Percentiles rank a stretch among this genome's conserved stretches.
phyloP scores from a whole-genome alignment of 2,329 filamentous ascomycete species.

The Pseudogymnoascus sp. region DNA sequence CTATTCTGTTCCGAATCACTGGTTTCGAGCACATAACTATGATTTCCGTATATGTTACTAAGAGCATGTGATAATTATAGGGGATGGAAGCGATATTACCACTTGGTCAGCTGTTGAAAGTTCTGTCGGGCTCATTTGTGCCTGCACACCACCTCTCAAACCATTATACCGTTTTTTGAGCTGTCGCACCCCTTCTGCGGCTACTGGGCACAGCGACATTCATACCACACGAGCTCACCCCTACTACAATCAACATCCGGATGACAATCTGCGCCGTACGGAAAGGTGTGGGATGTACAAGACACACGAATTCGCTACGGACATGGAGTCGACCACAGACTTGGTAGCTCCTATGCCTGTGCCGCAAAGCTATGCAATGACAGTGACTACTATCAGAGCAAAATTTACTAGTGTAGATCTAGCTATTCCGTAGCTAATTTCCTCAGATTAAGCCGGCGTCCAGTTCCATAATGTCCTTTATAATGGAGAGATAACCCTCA shows the following conservation, averaged over 20 bases:
- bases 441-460: too few relatives aligned
- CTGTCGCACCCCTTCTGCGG: not conserved
- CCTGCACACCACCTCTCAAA: constrained; percentile 17
- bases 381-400: not conserved
- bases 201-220: not conserved
- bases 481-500: too few relatives aligned
- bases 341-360: not conserved
- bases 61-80: not conserved
- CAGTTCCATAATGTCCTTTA: too few relatives aligned
- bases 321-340: not conserved
- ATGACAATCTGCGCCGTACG: not conserved
- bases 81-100: constrained; percentile 16
- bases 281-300: not conserved
- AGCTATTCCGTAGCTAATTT: too few relatives aligned
- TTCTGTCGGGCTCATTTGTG: constrained; percentile 16
- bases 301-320: not conserved
- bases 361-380: not conserved
- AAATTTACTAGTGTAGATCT: not conserved
- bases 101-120: constrained; percentile 18
- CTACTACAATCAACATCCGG: not conserved
- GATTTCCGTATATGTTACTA: not conserved
- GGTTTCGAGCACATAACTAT: not conserved
- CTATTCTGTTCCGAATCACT: not conserved
- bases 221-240: not conserved
- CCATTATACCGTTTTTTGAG: constrained; percentile 14